Percentiles rank a stretch among this genome's conserved stretches.
Evolutionary conservation across 1,139 yeast species (phyloP).

Genomic region (Blastobotrys niveus): DNA sequence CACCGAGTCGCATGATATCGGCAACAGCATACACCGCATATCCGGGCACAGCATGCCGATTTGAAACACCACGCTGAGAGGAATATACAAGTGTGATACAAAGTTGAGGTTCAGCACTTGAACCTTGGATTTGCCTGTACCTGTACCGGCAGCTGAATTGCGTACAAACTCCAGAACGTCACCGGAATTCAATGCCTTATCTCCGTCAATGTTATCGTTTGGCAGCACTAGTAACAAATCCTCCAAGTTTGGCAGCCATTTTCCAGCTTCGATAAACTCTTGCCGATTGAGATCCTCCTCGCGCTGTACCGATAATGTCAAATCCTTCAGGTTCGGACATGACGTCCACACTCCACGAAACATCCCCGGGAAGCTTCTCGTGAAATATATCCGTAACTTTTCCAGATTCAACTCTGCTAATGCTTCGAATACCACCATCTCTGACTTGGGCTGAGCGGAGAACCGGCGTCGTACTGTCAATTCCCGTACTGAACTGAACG

Average conservation of each 20-base stretch:
- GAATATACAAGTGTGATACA: neutral
- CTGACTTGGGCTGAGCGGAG: neutral
- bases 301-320: neutral
- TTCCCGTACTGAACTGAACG: neutral
- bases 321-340: neutral
- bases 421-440: slow-evolving; percentile 1
- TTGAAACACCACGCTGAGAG: neutral
- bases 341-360: neutral
- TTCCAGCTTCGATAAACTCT: neutral
- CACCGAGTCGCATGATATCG: no score
- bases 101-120: neutral
- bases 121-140: no score
- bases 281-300: neutral
- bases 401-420: neutral
- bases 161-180: neutral
- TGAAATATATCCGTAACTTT: neutral
- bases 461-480: neutral
- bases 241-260: neutral
- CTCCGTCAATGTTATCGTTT: neutral
- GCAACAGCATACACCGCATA: no score
- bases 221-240: neutral
- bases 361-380: neutral
- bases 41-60: neutral
- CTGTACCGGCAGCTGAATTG: neutral
- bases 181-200: neutral